A percentile compares a stretch with the other conserved stretches of the same genome.
Conservation (phyloP, 768 basidiomycete genomes). For the Scleroderma citrinum region DNA sequence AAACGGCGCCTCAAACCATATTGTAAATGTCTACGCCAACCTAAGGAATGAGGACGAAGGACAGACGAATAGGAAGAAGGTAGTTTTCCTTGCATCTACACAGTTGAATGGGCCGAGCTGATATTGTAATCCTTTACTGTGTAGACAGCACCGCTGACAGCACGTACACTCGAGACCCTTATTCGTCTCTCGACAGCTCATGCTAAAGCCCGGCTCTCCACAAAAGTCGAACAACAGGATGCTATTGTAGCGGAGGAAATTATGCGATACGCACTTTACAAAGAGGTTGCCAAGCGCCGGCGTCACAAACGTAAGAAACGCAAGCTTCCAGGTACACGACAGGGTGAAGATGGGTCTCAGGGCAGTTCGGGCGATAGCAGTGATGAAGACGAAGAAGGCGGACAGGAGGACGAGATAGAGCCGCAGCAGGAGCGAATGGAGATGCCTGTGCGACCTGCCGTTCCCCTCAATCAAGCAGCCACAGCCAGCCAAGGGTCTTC, state of each 20-base stretch:
- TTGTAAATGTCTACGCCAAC: slow-evolving; percentile 86
- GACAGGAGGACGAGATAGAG: background rate
- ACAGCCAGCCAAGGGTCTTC: slow-evolving; percentile 40
- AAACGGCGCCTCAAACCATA: slow-evolving; percentile 90
- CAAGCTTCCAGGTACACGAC: slow-evolving; percentile 57
- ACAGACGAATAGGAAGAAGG: slow-evolving; percentile 82
- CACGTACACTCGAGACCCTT: slow-evolving; percentile 96
- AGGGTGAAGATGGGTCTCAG: slow-evolving; percentile 44
- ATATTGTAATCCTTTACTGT: slow-evolving; percentile 9
- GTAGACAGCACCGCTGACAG: slow-evolving; percentile 94
- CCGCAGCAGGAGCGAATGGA: slow-evolving; percentile 38
- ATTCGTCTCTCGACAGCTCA: slow-evolving; percentile 98
- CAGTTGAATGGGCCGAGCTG: too few species aligned
- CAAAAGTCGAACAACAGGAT: slow-evolving; percentile 79
- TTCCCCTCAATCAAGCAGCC: slow-evolving; percentile 20
- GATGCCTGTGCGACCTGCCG: slow-evolving; percentile 34
- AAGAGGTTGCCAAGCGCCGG: slow-evolving; percentile 84
- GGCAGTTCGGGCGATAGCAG: slow-evolving; percentile 38
- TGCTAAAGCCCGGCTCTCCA: slow-evolving; percentile 88
- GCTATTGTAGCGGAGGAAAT: slow-evolving; percentile 90
- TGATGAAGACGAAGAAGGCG: slow-evolving; percentile 33
- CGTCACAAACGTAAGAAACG: slow-evolving; percentile 70
- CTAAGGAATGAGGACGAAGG: slow-evolving; percentile 88
- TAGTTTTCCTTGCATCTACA: slow-evolving; percentile 25
- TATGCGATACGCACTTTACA: slow-evolving; percentile 95